Evolutionary conservation across 2,329 filamentous ascomycete genomes (phyloP), one percentile per base, ranked within the genome.

Genomic region (Microdochium nivale): DNA sequence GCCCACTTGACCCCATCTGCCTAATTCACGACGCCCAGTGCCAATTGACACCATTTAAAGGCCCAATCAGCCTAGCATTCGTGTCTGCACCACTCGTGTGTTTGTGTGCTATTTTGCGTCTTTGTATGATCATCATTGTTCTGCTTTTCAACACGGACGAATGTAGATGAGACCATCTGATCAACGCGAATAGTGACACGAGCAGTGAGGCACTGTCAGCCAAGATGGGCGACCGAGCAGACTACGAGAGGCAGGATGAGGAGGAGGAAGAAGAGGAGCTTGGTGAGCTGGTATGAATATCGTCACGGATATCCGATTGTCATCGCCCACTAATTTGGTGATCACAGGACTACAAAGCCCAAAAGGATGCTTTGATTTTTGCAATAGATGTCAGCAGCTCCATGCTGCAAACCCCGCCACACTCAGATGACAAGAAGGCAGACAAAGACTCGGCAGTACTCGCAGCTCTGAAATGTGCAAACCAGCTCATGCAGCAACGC

Each of bases 311-410:
- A n/a, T 4, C 14, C 4, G 3, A 2, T 58, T 62, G 21, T 60
- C 49, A 19, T 9, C 11, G 43, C 11, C 3, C 8, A 23, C 40
- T 44, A 23, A 44, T 24, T 19, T 4, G 14, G 14, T 16, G 13
- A 40, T 7, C 4, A 16, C 59, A 92, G 90, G 85, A 83, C 68
- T 99, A 94, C 74, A 95, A 91, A 72, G 79, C 86, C 1, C 86
- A 91, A 65, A 96, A 96, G 72, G 94, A 99, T 83, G 94, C 94
- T n/a, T 81, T 97, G n/a, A 78, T 99, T 24, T 92, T 99, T 65
- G 92, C 90, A 14, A 96, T 99, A 61, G 87, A 97, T 61, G 78
- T 97, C 64, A 96, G 88, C 75, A 71, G 82, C 35, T 90, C 90
- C 0, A 99, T 97, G 92, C 74, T 97, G 56, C 73, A 74, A 58